Conservation (phyloP, 73 alveolate species). For the Blepharisma japonicum region DNA sequence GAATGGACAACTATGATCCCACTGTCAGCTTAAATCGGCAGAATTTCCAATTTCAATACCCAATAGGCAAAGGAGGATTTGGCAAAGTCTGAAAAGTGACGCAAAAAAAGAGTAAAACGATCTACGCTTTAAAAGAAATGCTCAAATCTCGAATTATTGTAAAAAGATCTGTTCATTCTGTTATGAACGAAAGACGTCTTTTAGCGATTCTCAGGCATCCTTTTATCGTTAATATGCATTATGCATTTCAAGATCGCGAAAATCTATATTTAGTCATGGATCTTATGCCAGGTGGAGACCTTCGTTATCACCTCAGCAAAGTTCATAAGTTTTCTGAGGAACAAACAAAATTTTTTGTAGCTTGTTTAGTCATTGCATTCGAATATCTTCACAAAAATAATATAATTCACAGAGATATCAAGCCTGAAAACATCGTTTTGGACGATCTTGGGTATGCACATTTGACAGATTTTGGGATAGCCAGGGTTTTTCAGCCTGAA, state of each 20-base stretch:
- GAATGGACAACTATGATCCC: no score
- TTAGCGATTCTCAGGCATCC: conserved; percentile 48
- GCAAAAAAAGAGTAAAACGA: conserved; percentile 37
- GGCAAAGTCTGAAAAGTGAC: conserved; percentile 65
- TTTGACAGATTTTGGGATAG: conserved; percentile 90
- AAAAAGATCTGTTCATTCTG: conserved; percentile 17
- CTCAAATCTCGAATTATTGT: not conserved
- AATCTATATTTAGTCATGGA: conserved; percentile 60
- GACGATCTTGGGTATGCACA: conserved; percentile 68
- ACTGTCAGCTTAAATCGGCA: no score
- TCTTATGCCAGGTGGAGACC: conserved; percentile 66
- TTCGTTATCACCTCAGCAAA: conserved; percentile 52
- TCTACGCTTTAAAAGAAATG: conserved; percentile 49
- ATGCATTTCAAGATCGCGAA: conserved; percentile 66
- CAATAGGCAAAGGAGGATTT: conserved; percentile 45
- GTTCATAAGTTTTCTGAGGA: conserved; percentile 49
- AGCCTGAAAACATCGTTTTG: conserved; percentile 64
- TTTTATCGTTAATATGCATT: conserved; percentile 67
- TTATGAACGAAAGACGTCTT: conserved; percentile 45
- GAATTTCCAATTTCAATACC: conserved; percentile 5
- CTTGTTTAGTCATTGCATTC: conserved; percentile 56
- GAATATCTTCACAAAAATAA: conserved; percentile 60
- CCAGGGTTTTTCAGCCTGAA: conserved; percentile 85
- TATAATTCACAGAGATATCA: conserved; percentile 64
- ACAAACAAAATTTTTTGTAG: conserved; percentile 66